A percentile compares a stretch with the other conserved stretches of the same genome.
phyloP scores from a whole-genome alignment of 345 rosid species.

The Eucalyptus microcorys region DNA sequence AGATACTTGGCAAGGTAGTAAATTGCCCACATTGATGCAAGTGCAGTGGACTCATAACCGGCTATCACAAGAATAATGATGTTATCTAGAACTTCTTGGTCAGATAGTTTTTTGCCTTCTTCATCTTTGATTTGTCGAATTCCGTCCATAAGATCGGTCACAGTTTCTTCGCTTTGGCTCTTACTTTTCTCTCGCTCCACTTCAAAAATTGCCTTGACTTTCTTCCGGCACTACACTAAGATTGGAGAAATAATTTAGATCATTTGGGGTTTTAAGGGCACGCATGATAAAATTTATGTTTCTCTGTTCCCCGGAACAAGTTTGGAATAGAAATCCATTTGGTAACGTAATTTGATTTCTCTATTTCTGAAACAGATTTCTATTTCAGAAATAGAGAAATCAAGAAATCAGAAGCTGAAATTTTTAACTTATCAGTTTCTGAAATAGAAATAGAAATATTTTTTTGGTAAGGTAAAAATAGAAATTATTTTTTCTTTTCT shows the following conservation, averaged over 20 bases:
- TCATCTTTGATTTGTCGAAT: slow-evolving; percentile 22
- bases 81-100: slow-evolving; percentile 28
- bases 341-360: too few relatives aligned
- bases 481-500: too few relatives aligned
- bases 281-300: too few relatives aligned
- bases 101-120: slow-evolving; percentile 14
- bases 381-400: too few relatives aligned
- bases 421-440: too few relatives aligned
- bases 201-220: slow-evolving; percentile 8
- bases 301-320: too few relatives aligned
- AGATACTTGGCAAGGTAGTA: slow-evolving; percentile 29
- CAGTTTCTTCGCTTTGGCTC: not conserved
- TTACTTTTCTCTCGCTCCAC: slow-evolving; percentile 15
- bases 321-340: too few relatives aligned
- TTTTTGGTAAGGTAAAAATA: too few relatives aligned
- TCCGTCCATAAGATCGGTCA: slow-evolving; percentile 28
- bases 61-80: slow-evolving; percentile 13
- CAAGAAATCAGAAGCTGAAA: too few relatives aligned
- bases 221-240: slow-evolving; percentile 8
- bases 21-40: slow-evolving; percentile 25
- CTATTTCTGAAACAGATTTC: too few relatives aligned
- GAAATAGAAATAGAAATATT: too few relatives aligned
- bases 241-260: not conserved
- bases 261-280: not conserved
- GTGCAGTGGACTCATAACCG: slow-evolving; percentile 15